Conservation (phyloP, 1,139 yeast genomes). For the Candida sojae region DNA sequence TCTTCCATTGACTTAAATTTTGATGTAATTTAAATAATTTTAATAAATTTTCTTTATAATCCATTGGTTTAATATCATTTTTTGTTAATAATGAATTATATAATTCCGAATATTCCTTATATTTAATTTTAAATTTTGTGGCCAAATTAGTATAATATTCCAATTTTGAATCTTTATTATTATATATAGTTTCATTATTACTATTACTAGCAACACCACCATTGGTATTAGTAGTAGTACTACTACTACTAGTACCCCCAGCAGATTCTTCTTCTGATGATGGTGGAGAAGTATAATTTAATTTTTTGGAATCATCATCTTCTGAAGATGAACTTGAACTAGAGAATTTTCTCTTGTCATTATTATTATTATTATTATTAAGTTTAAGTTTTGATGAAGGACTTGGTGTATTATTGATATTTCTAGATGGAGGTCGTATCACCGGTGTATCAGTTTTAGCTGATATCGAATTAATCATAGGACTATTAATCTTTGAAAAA, state of each 20-base stretch:
- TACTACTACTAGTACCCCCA: not conserved
- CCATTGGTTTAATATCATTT: constrained; percentile 13
- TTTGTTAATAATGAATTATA: constrained; percentile 23
- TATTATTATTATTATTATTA: not conserved
- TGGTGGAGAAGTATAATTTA: constrained; percentile 30
- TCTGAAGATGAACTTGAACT: constrained; percentile 16
- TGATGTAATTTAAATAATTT: constrained; percentile 38
- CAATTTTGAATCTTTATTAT: constrained; percentile 10
- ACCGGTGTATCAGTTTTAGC: too few species aligned
- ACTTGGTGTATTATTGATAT: not conserved
- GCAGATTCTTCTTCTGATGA: constrained; percentile 24
- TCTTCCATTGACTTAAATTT: constrained; percentile 36
- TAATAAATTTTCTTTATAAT: constrained; percentile 21
- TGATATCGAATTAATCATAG: too few species aligned
- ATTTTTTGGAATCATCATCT: constrained; percentile 19
- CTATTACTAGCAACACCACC: not conserved
- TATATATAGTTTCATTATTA: not conserved
- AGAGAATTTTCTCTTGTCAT: constrained; percentile 15
- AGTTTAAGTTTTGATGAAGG: not conserved
- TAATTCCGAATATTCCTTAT: constrained; percentile 39
- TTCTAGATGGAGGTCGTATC: not conserved
- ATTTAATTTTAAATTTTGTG: constrained; percentile 35
- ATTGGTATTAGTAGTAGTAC: not conserved
- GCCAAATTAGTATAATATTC: constrained; percentile 32
- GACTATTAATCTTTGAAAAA: too few species aligned